phyloP scores from a whole-genome alignment of 2,329 filamentous ascomycete genomes.

The Claviceps spartinae region DNA sequence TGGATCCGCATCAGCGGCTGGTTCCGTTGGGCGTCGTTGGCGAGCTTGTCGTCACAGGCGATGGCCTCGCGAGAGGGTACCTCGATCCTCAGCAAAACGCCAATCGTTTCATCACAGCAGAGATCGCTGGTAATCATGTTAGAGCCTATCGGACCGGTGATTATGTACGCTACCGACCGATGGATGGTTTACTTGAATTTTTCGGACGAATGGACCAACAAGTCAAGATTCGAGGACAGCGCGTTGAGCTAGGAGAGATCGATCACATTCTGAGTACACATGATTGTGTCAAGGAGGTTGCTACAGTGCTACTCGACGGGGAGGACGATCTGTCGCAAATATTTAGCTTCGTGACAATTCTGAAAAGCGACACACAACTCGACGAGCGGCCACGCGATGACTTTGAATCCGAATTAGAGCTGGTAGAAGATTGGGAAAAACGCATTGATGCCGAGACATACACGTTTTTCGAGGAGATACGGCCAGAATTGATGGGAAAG shows the following conservation, averaged over 20 bases:
- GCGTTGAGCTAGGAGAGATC: constrained; percentile 17
- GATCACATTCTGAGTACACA: constrained; percentile 11
- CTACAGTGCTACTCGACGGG: constrained; percentile 5
- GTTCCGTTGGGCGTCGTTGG: constrained; percentile 15
- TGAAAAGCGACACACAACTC: not conserved
- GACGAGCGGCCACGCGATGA: not conserved
- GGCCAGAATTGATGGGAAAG: constrained; percentile 9
- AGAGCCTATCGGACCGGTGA: constrained; percentile 17
- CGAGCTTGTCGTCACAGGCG: constrained; percentile 16
- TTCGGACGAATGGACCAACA: constrained; percentile 16
- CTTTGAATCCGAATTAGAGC: not conserved
- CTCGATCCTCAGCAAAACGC: constrained; percentile 5
- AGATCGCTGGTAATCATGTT: constrained; percentile 1
- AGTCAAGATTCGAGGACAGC: constrained; percentile 18
- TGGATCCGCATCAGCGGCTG: constrained; percentile 12
- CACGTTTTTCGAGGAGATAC: not conserved
- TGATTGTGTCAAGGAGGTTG: constrained; percentile 9
- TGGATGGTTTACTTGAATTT: constrained; percentile 15
- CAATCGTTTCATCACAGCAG: constrained; percentile 9
- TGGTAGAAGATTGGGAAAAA: not conserved
- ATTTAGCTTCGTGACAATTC: constrained; percentile 8
- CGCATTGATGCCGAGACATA: not conserved
- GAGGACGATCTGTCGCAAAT: constrained; percentile 4
- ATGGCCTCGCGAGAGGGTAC: constrained; percentile 13
- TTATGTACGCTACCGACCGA: constrained; percentile 10